phyloP scores from a whole-genome alignment of 1,139 yeast genomes.

The Trichomonascaceae sp. region DNA sequence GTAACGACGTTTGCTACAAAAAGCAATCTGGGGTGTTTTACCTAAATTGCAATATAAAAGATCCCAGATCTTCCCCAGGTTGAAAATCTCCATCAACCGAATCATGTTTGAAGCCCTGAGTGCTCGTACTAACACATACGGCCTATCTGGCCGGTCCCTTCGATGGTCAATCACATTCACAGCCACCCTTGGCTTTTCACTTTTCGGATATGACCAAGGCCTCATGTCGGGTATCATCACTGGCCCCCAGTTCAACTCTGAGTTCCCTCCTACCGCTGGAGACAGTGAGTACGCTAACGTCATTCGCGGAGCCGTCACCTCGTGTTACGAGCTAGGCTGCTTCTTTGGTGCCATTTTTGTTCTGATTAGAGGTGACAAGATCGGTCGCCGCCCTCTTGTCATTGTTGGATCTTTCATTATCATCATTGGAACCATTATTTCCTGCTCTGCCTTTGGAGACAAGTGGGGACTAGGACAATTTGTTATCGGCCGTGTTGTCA shows the following conservation, averaged over 20 bases:
- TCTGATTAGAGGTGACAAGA: constrained; percentile 29
- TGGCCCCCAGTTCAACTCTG: constrained; percentile 42
- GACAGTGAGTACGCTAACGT: constrained; percentile 17
- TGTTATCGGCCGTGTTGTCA: constrained; percentile 59
- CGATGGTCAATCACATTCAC: constrained; percentile 36
- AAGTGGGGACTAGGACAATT: constrained; percentile 57
- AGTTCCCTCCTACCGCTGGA: constrained; percentile 33
- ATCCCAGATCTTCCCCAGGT: no score
- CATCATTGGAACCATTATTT: constrained; percentile 44
- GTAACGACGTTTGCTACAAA: no score
- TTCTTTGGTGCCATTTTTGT: constrained; percentile 60
- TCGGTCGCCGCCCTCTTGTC: constrained; percentile 26
- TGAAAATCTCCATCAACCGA: no score
- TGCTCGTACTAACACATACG: constrained; percentile 20
- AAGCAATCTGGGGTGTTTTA: no score
- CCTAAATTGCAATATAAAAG: no score
- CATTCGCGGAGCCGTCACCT: constrained; percentile 53
- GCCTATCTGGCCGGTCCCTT: constrained; percentile 31
- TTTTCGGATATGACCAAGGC: constrained; percentile 76
- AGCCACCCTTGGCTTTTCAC: constrained; percentile 55
- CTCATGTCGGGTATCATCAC: constrained; percentile 56
- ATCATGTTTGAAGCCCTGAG: constrained; percentile 5
- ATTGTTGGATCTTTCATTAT: constrained; percentile 43
- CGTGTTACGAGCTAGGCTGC: constrained; percentile 71
- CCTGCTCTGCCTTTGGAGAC: constrained; percentile 51